These are phyloP conservation scores for Yamadazyma jaroonii DNA, from an alignment of 1,139 yeast genomes.

Conservation along the genomic window DNA sequence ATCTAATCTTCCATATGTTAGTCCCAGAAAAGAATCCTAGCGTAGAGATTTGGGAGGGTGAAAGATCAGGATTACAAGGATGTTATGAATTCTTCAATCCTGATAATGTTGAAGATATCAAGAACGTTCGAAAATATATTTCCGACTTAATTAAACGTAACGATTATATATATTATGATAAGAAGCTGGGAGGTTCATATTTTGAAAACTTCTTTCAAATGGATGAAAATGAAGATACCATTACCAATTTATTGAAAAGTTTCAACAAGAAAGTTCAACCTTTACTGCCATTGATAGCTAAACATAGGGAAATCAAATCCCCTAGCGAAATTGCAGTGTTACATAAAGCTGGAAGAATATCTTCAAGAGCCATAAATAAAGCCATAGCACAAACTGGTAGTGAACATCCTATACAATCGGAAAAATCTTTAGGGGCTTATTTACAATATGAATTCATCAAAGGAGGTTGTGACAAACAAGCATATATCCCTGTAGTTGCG, in stretches of 20 bases:
- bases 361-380: conserved; percentile 78
- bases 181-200: conserved; percentile 15
- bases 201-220: conserved; percentile 12
- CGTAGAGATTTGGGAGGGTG: conserved; percentile 94
- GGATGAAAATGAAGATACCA: conserved; percentile 9
- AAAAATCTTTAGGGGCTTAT: conserved; percentile 75
- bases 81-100: conserved; percentile 85
- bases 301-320: conserved; percentile 68
- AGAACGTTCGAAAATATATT: conserved; percentile 40
- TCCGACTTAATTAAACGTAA: conserved; percentile 45
- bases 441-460: conserved; percentile 78
- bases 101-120: conserved; percentile 61
- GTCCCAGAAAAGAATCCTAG: conserved; percentile 81
- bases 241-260: conserved; percentile 10
- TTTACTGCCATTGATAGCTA: conserved; percentile 48
- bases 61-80: conserved; percentile 81
- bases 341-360: conserved; percentile 79
- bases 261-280: conserved; percentile 39
- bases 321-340: conserved; percentile 71
- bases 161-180: conserved; percentile 50
- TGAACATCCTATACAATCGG: conserved; percentile 52
- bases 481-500: conserved; percentile 95
- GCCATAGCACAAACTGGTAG: conserved; percentile 66
- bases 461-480: conserved; percentile 87
- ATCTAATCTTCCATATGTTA: conserved; percentile 66